A percentile compares a stretch with the other conserved stretches of the same genome.
Conservation (phyloP, 768 basidiomycete genomes). For the Podaxis sp. region DNA sequence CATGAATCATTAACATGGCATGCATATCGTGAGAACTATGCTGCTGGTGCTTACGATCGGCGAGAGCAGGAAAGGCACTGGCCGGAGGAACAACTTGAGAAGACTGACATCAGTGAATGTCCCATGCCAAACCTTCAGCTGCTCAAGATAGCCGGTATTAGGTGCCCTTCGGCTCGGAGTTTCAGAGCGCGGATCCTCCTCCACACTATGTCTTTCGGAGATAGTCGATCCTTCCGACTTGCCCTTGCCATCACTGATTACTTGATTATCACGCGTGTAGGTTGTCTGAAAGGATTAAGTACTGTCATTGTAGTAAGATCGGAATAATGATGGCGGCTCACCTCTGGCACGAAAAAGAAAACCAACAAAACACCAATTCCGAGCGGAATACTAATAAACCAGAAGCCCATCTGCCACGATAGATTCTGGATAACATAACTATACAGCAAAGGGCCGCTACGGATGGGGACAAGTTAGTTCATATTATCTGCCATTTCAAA, state of each 20-base stretch:
- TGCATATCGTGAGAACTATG: not conserved
- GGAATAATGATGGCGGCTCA: constrained; percentile 9
- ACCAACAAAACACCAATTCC: constrained; percentile 32
- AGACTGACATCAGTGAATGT: constrained; percentile 30
- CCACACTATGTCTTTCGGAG: constrained; percentile 15
- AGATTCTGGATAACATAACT: constrained; percentile 41
- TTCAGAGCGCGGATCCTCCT: constrained; percentile 14
- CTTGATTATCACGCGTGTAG: constrained; percentile 17
- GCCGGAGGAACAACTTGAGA: constrained; percentile 32
- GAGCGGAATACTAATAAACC: constrained; percentile 41
- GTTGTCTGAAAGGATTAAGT: constrained; percentile 25
- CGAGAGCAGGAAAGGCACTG: constrained; percentile 38
- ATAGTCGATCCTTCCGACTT: not conserved
- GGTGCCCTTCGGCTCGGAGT: not conserved
- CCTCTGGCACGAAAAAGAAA: constrained; percentile 42
- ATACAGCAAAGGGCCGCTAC: constrained; percentile 39
- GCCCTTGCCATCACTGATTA: not conserved
- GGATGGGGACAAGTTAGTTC: not conserved
- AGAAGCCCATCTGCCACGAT: constrained; percentile 42
- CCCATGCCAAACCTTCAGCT: constrained; percentile 33
- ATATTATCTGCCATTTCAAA: not conserved
- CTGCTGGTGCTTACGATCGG: constrained; percentile 29
- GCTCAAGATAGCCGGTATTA: constrained; percentile 26
- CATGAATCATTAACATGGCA: no score
- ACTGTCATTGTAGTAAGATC: not conserved